These are phyloP conservation scores for Anastatica hierochuntica DNA, from an alignment of 345 rosid genomes.

Conservation along the genomic window DNA sequence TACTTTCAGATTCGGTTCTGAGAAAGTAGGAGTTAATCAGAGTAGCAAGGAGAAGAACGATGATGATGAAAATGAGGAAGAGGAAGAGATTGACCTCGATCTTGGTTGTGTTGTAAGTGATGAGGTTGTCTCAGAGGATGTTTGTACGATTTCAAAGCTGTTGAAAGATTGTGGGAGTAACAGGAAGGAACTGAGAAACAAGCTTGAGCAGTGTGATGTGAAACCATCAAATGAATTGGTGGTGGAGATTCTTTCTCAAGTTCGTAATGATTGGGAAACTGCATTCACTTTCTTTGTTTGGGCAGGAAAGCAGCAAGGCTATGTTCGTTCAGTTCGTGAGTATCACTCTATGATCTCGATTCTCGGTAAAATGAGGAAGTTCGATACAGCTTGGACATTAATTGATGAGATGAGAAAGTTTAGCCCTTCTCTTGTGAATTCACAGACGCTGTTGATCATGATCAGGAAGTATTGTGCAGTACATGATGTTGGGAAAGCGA, in stretches of 20 bases:
- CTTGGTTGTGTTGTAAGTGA: background rate
- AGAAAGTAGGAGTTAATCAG: background rate
- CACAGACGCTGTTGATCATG: slow-evolving; percentile 78
- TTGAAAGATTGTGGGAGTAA: slow-evolving; percentile 29
- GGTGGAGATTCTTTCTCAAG: slow-evolving; percentile 56
- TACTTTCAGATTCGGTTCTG: background rate
- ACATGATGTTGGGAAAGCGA: slow-evolving; percentile 72
- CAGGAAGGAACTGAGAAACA: slow-evolving; percentile 34
- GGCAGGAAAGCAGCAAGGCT: slow-evolving; percentile 62
- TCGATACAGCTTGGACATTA: slow-evolving; percentile 81
- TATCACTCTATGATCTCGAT: slow-evolving; percentile 74
- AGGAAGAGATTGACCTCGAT: slow-evolving; percentile 12
- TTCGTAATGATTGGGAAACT: slow-evolving; percentile 78
- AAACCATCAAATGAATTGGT: slow-evolving; percentile 49
- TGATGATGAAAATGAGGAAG: slow-evolving; percentile 7
- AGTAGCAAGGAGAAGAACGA: background rate
- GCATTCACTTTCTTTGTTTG: slow-evolving; percentile 81
- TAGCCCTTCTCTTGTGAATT: slow-evolving; percentile 44
- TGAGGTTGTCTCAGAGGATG: slow-evolving; percentile 33
- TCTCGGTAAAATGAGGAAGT: slow-evolving; percentile 81
- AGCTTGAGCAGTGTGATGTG: slow-evolving; percentile 50
- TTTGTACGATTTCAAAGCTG: slow-evolving; percentile 31
- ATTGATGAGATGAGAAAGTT: slow-evolving; percentile 76
- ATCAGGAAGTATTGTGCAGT: slow-evolving; percentile 80
- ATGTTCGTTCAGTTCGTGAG: slow-evolving; percentile 48